phyloP scores from a whole-genome alignment of 306 rosid genomes.

The Sphenostylis stenocarpa region DNA sequence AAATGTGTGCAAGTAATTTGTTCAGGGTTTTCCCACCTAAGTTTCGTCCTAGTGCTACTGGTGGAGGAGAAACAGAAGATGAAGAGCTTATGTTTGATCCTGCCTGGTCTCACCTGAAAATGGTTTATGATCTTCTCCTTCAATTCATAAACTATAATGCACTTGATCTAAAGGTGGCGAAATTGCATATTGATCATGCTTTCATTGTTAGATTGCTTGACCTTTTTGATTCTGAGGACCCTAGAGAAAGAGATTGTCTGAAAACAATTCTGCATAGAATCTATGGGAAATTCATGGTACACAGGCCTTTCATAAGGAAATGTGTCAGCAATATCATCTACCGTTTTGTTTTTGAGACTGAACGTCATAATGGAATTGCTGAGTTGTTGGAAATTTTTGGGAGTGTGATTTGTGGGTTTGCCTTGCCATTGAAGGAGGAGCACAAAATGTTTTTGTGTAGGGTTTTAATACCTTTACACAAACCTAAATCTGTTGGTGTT shows the following conservation, averaged over 20 bases:
- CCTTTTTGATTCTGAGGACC: conserved; percentile 19
- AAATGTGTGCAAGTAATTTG: conserved; percentile 9
- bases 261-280: conserved; percentile 3
- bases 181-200: background rate
- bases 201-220: background rate
- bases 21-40: conserved; percentile 2
- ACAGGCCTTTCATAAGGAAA: background rate
- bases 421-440: conserved; percentile 84
- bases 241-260: conserved; percentile 6
- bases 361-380: conserved; percentile 1
- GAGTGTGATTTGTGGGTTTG: conserved; percentile 80
- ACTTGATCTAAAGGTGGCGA: background rate
- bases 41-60: background rate
- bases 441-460: conserved; percentile 65
- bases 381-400: conserved; percentile 50
- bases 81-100: conserved; percentile 6
- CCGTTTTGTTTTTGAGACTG: conserved; percentile 3
- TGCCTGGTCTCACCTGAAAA: conserved; percentile 8
- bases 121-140: conserved; percentile 1
- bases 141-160: background rate
- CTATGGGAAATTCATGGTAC: conserved; percentile 10
- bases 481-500: background rate
- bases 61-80: conserved; percentile 6
- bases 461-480: conserved; percentile 75
- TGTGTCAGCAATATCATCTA: conserved; percentile 7